Evolutionary conservation across 352 stramenopile species (phyloP).

Genomic region (Globisporangium nagaii): DNA sequence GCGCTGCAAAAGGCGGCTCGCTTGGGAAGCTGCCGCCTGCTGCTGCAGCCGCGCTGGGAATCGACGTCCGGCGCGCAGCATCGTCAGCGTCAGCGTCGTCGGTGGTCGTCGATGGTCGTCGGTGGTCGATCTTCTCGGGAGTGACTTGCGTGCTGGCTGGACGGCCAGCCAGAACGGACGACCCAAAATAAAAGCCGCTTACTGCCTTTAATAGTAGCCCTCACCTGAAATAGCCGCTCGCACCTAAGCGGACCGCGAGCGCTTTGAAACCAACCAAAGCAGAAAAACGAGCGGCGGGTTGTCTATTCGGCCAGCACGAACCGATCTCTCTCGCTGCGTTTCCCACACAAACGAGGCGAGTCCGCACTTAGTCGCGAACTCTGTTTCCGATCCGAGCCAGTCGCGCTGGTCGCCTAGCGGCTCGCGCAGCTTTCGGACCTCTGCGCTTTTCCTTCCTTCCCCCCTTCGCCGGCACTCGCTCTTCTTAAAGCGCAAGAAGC

Average conservation of each 20-base stretch:
- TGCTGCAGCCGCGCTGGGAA: slow-evolving; percentile 11
- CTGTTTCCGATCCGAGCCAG: too few relatives aligned
- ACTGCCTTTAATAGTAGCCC: slow-evolving; percentile 3
- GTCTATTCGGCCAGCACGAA: too few relatives aligned
- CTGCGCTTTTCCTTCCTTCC: background rate
- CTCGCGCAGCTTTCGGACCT: too few relatives aligned
- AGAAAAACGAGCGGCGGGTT: too few relatives aligned
- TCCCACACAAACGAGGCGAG: too few relatives aligned
- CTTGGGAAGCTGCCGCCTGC: background rate
- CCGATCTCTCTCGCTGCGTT: too few relatives aligned
- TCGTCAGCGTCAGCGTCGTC: too few relatives aligned
- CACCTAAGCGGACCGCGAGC: background rate
- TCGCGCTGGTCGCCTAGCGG: too few relatives aligned
- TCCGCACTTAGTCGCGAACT: too few relatives aligned
- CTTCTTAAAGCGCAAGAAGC: slow-evolving; percentile 10
- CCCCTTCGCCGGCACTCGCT: background rate
- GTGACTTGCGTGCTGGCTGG: background rate
- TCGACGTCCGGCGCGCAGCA: slow-evolving; percentile 16
- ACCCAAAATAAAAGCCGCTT: background rate
- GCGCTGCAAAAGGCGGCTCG: background rate
- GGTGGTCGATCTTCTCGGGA: slow-evolving; percentile 1
- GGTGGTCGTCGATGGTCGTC: background rate
- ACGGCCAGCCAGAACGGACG: slow-evolving; percentile 1
- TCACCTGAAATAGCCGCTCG: background rate
- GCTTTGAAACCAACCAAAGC: slow-evolving; percentile 12